Evolutionary conservation across 371 early-diverging fungal genomes (phyloP).

Genomic region (Mucor indicus): DNA sequence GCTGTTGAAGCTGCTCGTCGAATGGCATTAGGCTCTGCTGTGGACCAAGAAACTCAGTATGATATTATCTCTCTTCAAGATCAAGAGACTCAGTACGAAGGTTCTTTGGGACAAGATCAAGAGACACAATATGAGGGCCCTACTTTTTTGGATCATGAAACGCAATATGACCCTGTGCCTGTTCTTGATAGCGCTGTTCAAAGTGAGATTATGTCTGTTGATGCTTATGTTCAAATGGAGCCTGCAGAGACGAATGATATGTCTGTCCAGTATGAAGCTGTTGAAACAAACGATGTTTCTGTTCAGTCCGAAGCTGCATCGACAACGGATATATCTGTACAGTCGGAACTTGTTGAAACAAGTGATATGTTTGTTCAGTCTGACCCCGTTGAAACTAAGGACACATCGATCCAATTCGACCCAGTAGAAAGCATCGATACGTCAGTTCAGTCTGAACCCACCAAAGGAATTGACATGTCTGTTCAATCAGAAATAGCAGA

Average conservation of each 20-base stretch:
- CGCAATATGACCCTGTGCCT: constrained; percentile 9
- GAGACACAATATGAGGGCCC: constrained; percentile 1
- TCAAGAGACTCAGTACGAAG: constrained; percentile 7
- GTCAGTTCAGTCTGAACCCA: too few relatives aligned
- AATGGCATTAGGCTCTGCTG: not conserved
- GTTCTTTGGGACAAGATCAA: not conserved
- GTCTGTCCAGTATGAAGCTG: constrained; percentile 5
- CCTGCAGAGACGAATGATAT: too few relatives aligned
- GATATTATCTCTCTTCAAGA: constrained; percentile 2
- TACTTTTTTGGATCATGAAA: constrained; percentile 3
- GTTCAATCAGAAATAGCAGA: not conserved
- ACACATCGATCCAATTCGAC: not conserved
- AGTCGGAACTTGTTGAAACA: not conserved
- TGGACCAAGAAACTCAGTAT: not conserved
- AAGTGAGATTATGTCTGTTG: constrained; percentile 1
- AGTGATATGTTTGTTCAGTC: too few relatives aligned
- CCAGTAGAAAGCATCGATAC: too few relatives aligned
- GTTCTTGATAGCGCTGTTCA: constrained; percentile 11
- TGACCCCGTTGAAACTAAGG: not conserved
- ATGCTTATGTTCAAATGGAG: constrained; percentile 14
- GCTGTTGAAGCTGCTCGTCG: constrained; percentile 1
- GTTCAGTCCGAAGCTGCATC: constrained; percentile 7
- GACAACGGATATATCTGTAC: not conserved
- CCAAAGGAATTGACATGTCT: too few relatives aligned
- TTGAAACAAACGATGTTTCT: constrained; percentile 5